A percentile compares a stretch with the other conserved stretches of the same genome.
Conservation (phyloP, 148 eudicot genomes). For the Simmondsia chinensis region DNA sequence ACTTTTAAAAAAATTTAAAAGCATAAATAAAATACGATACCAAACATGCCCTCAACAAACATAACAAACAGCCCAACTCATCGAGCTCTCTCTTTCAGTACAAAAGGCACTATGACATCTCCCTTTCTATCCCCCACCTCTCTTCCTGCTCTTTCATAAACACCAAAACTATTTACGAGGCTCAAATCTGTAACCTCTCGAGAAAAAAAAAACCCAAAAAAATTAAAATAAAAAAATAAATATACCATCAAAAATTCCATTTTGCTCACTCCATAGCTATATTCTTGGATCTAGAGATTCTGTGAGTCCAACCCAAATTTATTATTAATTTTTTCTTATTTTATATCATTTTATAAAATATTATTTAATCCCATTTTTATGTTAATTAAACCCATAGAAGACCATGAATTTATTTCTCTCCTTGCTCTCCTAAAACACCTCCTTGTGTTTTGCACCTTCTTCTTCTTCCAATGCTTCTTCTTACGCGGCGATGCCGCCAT, state of each 20-base stretch:
- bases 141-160: background rate
- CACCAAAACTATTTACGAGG: too few species aligned
- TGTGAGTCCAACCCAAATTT: slow-evolving; percentile 24
- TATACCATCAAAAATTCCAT: slow-evolving; percentile 36
- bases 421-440: too few species aligned
- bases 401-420: too few species aligned
- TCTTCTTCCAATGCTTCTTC: too few species aligned
- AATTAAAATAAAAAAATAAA: too few species aligned
- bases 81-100: slow-evolving; percentile 9
- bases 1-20: too few species aligned
- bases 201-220: slow-evolving; percentile 25
- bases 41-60: too few species aligned
- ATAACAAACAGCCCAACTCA: slow-evolving; percentile 17
- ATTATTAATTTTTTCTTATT: slow-evolving; percentile 11
- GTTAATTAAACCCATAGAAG: too few species aligned
- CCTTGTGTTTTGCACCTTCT: too few species aligned
- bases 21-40: background rate
- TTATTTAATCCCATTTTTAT: slow-evolving; percentile 4
- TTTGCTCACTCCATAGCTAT: slow-evolving; percentile 41
- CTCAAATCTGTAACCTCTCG: background rate
- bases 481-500: slow-evolving; percentile 15
- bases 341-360: slow-evolving; percentile 6
- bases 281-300: slow-evolving; percentile 85
- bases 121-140: slow-evolving; percentile 5
- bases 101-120: slow-evolving; percentile 9